phyloP scores from a whole-genome alignment of 148 eudicot genomes.

The Rhododendron vialii region DNA sequence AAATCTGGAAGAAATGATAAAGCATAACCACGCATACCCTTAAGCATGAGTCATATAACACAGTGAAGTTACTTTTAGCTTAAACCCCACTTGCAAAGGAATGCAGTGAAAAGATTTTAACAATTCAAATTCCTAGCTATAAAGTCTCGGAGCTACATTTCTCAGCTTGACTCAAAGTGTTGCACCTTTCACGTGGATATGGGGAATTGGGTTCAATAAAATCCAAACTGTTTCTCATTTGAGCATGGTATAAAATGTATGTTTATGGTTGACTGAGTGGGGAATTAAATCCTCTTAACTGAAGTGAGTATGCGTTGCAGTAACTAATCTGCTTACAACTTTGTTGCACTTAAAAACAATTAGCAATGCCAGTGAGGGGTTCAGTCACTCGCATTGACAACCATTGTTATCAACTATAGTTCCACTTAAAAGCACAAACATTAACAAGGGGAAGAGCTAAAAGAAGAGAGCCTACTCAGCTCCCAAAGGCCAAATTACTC shows the following conservation, averaged over 20 bases:
- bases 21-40: not conserved
- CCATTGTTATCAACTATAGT: not conserved
- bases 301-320: not conserved
- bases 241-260: not conserved
- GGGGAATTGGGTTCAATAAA: not conserved
- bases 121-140: not conserved
- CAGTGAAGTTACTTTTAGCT: not conserved
- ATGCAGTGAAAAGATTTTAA: not conserved
- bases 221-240: not conserved
- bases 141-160: not conserved
- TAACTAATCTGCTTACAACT: not conserved
- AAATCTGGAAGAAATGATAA: not conserved
- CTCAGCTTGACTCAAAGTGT: not conserved
- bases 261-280: not conserved
- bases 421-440: not conserved
- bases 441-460: not conserved
- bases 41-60: too few relatives aligned
- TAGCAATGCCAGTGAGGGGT: not conserved
- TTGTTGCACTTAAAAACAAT: not conserved
- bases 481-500: not conserved
- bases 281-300: not conserved
- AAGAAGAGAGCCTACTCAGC: too few relatives aligned
- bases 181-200: not conserved
- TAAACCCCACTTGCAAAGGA: not conserved
- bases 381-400: not conserved